Evolutionary conservation across 2,329 filamentous ascomycete species (phyloP), one percentile per base, ranked within the genome.

Genomic region (Diaporthe capsici): DNA sequence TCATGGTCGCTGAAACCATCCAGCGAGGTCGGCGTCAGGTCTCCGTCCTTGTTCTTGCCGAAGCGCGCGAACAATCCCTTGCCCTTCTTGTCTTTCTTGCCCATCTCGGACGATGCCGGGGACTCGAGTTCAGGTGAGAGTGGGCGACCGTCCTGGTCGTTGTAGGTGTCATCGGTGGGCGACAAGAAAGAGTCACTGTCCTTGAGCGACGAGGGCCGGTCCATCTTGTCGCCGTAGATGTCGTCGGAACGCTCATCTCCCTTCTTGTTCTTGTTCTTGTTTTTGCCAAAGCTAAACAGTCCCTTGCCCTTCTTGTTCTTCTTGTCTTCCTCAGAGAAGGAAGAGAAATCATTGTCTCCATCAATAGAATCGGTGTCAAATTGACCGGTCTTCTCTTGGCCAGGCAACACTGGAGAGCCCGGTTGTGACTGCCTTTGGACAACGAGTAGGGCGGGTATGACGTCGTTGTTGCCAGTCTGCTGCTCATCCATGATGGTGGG

Each of bases 41-140:
- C 49, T 7, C 31, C 34, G 15, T 72, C 57, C n/a, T 53, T 51
- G 13, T 20, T 61, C 55, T 49, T 60, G n/a, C 37, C 13, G n/a
- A 47, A 70, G n/a, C 63, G 63, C 0, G 34, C 57, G n/a, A 72
- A 72, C 2, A 63, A 8, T 3, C 57, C 31, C 9, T 31, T 72
- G 57, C 57, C 57, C 34, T 72, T 72, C n/a, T 53, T 72, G 47
- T 72, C 47, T 13, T 63, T 72, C 71, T 72, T 63, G 10, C 39
- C 57, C 12, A 37, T 39, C 10, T 63, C 71, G 12, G 57, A 37
- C 2, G 37, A 34, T 4, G 31, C 4, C 22, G 71, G 37, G 17
- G 15, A 39, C 13, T 63, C 71, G 0, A 5, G n/a, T 7, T 44
- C 57, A 42, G 71, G 71, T 8, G 71, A 72, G 17, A 31, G 37